Conservation (phyloP, 768 basidiomycete genomes). For the Xerocomus potaroensis region DNA sequence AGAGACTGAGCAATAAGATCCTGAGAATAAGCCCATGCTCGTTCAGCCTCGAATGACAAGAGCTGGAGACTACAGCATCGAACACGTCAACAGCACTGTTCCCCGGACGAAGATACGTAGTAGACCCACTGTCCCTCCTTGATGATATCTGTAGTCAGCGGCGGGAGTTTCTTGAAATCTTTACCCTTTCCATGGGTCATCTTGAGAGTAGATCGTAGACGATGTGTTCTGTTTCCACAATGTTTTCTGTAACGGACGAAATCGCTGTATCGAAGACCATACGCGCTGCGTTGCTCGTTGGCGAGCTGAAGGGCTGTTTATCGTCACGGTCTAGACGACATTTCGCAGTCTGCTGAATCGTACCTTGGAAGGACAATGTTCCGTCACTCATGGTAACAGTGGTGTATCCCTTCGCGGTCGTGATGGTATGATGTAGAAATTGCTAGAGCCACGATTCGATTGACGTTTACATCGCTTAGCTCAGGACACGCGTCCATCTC, state of each 20-base stretch:
- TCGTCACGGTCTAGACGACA: constrained; percentile 1
- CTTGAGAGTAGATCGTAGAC: constrained; percentile 78
- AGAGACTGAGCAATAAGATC: constrained; percentile 56
- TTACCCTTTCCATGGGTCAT: constrained; percentile 85
- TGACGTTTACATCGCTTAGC: constrained; percentile 9
- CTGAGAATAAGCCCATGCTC: constrained; percentile 89
- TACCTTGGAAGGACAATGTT: constrained; percentile 40
- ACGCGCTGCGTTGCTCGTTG: constrained; percentile 86
- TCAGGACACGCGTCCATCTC: constrained; percentile 21
- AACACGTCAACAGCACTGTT: constrained; percentile 8
- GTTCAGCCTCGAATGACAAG: constrained; percentile 84
- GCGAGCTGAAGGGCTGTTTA: constrained; percentile 72
- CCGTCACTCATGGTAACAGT: constrained; percentile 22
- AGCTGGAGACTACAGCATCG: constrained; percentile 61
- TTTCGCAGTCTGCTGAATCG: constrained; percentile 9
- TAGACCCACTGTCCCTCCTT: constrained; percentile 79
- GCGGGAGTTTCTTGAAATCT: constrained; percentile 82
- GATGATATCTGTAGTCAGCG: constrained; percentile 60
- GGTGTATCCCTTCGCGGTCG: not conserved
- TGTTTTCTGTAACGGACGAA: constrained; percentile 89
- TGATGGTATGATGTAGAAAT: constrained; percentile 16
- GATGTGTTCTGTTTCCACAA: constrained; percentile 86
- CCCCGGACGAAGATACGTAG: not conserved
- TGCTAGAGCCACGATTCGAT: constrained; percentile 3
- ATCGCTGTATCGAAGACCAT: constrained; percentile 90